A percentile compares a stretch with the other conserved stretches of the same genome.
These are phyloP conservation scores for Aspergillus ochraceoroseus DNA, from an alignment of 2,329 filamentous ascomycete species.

Conservation along the genomic window DNA sequence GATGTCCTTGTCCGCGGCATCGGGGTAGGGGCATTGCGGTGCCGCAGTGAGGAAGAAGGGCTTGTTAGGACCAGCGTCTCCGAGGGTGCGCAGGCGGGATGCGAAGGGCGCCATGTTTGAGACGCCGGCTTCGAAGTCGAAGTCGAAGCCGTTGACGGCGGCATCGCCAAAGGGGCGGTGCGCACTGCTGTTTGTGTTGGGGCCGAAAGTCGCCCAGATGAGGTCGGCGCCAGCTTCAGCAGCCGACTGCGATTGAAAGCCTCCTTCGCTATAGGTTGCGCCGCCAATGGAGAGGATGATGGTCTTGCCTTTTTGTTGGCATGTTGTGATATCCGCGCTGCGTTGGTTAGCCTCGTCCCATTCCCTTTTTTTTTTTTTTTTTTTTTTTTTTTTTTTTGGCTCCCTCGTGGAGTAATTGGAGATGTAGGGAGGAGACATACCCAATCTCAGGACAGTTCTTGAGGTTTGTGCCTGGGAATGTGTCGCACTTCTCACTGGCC, in stretches of 20 bases:
- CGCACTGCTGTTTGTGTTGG: slow-evolving; percentile 38
- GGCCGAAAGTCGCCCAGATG: slow-evolving; percentile 68
- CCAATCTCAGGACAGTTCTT: slow-evolving; percentile 61
- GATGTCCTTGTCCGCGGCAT: slow-evolving; percentile 55
- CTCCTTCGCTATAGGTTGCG: slow-evolving; percentile 63
- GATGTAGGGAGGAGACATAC: slow-evolving; percentile 39
- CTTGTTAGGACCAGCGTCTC: slow-evolving; percentile 51
- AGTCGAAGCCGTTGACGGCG: slow-evolving; percentile 68
- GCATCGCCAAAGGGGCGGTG: slow-evolving; percentile 63
- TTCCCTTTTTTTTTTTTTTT: too few relatives aligned
- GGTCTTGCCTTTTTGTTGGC: slow-evolving; percentile 64
- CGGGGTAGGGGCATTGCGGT: slow-evolving; percentile 65
- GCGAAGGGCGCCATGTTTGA: slow-evolving; percentile 60
- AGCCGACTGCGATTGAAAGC: slow-evolving; percentile 52
- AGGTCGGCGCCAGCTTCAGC: slow-evolving; percentile 56
- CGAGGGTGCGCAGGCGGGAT: slow-evolving; percentile 51
- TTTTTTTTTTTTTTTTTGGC: too few relatives aligned
- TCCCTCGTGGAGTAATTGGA: not conserved
- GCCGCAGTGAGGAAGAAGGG: slow-evolving; percentile 59
- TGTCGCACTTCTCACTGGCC: slow-evolving; percentile 57
- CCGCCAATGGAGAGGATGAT: slow-evolving; percentile 69
- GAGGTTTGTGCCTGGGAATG: slow-evolving; percentile 55
- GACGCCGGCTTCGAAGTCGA: slow-evolving; percentile 63
- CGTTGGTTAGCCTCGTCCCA: not conserved
- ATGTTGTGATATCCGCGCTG: slow-evolving; percentile 50